These are phyloP conservation scores for Fistulina hepatica DNA, from an alignment of 1,284 basidiomycete species.

Conservation along the genomic window DNA sequence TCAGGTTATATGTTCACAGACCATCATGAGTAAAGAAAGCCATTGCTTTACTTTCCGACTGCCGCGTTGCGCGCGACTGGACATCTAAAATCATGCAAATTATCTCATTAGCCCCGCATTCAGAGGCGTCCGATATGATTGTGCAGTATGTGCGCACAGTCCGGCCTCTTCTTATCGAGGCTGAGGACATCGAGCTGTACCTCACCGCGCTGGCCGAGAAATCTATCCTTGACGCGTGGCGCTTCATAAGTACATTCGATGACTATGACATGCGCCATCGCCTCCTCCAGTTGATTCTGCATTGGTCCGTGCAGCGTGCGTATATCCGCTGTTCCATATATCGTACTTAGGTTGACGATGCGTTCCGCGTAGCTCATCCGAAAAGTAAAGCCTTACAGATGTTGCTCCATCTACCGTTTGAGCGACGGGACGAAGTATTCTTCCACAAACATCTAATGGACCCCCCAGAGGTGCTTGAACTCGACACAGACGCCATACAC, in stretches of 20 bases:
- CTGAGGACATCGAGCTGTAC: slow-evolving; percentile 58
- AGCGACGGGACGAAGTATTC: too few species aligned
- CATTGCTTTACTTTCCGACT: slow-evolving; percentile 58
- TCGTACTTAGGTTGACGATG: too few species aligned
- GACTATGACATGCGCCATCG: slow-evolving; percentile 37
- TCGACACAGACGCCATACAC: slow-evolving; percentile 44
- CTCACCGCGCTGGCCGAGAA: slow-evolving; percentile 51
- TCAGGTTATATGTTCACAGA: slow-evolving; percentile 4
- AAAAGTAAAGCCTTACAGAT: too few species aligned
- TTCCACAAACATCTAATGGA: too few species aligned
- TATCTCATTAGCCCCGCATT: slow-evolving; percentile 41
- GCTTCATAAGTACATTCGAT: slow-evolving; percentile 58
- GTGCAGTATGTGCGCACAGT: slow-evolving; percentile 59
- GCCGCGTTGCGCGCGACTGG: slow-evolving; percentile 62
- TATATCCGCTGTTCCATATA: slow-evolving; percentile 14
- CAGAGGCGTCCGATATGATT: slow-evolving; percentile 42
- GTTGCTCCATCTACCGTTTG: too few species aligned
- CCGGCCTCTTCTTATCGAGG: slow-evolving; percentile 55
- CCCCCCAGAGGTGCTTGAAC: too few species aligned
- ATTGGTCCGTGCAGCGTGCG: slow-evolving; percentile 61
- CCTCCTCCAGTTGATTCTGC: slow-evolving; percentile 49
- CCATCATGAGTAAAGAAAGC: slow-evolving; percentile 35
- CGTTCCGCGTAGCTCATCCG: too few species aligned
- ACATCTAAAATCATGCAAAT: slow-evolving; percentile 64
- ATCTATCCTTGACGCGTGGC: slow-evolving; percentile 60